These are phyloP conservation scores for Mycena sanguinolenta DNA, from an alignment of 768 basidiomycete genomes.

Conservation along the genomic window DNA sequence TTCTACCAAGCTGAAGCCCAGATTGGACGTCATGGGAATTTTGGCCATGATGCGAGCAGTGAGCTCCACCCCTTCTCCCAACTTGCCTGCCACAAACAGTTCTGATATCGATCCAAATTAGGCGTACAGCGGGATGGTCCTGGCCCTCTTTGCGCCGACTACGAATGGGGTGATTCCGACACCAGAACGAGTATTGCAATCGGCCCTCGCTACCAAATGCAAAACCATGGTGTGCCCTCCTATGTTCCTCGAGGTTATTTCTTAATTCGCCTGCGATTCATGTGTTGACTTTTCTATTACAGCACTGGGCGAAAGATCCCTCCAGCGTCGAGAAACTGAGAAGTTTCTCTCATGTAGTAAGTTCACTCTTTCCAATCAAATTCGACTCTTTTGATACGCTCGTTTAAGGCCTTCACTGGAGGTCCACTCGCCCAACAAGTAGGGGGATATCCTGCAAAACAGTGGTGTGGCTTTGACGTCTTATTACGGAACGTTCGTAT, in stretches of 20 bases:
- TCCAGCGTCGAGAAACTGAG: slow-evolving; percentile 10
- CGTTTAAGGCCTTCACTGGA: slow-evolving; percentile 5
- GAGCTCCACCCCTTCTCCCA: no score
- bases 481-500: slow-evolving; percentile 12
- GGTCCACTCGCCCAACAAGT: slow-evolving; percentile 13
- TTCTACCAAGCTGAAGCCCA: background rate
- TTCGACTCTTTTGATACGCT: no score
- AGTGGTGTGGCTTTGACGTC: background rate
- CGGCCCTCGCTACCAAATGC: slow-evolving; percentile 15
- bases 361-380: no score
- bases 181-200: slow-evolving; percentile 6
- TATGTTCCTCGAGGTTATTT: slow-evolving; percentile 24
- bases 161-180: slow-evolving; percentile 16
- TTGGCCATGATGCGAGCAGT: slow-evolving; percentile 15
- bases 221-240: slow-evolving; percentile 9
- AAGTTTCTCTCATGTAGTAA: background rate
- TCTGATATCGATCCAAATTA: slow-evolving; percentile 1
- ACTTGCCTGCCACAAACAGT: background rate
- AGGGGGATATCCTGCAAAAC: slow-evolving; percentile 11
- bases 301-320: slow-evolving; percentile 16
- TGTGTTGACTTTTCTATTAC: no score
- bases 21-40: slow-evolving; percentile 11
- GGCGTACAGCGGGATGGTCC: slow-evolving; percentile 4
- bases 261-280: no score
- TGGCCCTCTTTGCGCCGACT: slow-evolving; percentile 18